phyloP scores from a whole-genome alignment of 768 basidiomycete species.

The Mrakia blollopis region DNA sequence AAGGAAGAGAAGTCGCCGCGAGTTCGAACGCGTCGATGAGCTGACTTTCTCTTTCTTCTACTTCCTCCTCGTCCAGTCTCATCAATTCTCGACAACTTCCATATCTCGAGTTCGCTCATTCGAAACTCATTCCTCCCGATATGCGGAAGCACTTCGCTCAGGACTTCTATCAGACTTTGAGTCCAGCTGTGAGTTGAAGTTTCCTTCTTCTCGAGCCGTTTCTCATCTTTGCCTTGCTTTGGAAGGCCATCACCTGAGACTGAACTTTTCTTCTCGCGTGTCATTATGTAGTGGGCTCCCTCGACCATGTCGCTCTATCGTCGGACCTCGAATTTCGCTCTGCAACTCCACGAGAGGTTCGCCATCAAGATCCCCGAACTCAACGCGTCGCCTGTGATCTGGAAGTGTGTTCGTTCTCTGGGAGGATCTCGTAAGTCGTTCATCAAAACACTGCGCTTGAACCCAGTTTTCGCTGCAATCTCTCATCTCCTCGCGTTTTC shows the following conservation, averaged over 20 bases:
- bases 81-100: constrained; percentile 73
- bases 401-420: constrained; percentile 64
- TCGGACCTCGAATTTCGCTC: constrained; percentile 61
- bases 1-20: too few relatives aligned
- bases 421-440: constrained; percentile 66
- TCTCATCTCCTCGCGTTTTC: not conserved
- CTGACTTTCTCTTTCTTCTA: constrained; percentile 2
- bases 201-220: constrained; percentile 8
- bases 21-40: not conserved
- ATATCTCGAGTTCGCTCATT: constrained; percentile 65
- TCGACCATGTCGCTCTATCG: constrained; percentile 55
- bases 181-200: constrained; percentile 59
- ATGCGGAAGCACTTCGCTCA: constrained; percentile 70
- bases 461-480: too few relatives aligned
- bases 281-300: constrained; percentile 70
- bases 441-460: too few relatives aligned
- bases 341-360: constrained; percentile 53
- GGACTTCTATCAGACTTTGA: constrained; percentile 60
- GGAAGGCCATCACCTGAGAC: too few relatives aligned
- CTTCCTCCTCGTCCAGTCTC: constrained; percentile 50
- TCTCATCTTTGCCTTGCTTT: too few relatives aligned
- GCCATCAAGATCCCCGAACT: constrained; percentile 64
- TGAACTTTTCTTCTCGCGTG: too few relatives aligned
- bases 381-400: constrained; percentile 70
- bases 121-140: constrained; percentile 53